A percentile compares a stretch with the other conserved stretches of the same genome.
These are phyloP conservation scores for Didymella pinodella DNA, from an alignment of 2,329 filamentous ascomycete genomes.

Conservation along the genomic window DNA sequence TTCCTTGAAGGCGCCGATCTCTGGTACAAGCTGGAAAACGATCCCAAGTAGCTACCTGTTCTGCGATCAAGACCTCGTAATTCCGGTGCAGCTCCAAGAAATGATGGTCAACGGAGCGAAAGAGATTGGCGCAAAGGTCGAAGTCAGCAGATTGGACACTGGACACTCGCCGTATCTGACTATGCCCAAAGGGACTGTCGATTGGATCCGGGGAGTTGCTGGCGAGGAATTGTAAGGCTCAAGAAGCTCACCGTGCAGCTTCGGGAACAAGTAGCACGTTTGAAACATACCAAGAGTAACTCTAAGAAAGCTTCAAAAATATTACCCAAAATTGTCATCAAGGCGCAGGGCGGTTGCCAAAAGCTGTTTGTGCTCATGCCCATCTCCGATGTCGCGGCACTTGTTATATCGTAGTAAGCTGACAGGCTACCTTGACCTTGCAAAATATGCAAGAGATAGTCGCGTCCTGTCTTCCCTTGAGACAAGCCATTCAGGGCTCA, in stretches of 20 bases:
- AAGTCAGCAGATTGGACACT: constrained; percentile 43
- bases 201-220: constrained; percentile 39
- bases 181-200: constrained; percentile 46
- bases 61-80: constrained; percentile 48
- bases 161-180: constrained; percentile 56
- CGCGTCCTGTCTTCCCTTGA: background rate
- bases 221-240: constrained; percentile 1
- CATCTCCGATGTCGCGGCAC: background rate
- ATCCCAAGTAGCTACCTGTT: constrained; percentile 49
- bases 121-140: constrained; percentile 39
- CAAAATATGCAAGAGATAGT: background rate
- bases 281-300: too few relatives aligned
- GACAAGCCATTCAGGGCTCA: background rate
- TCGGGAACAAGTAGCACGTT: background rate
- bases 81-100: constrained; percentile 45
- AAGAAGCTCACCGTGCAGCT: background rate
- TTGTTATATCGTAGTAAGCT: background rate
- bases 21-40: constrained; percentile 46
- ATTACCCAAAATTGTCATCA: too few relatives aligned
- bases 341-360: background rate
- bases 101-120: constrained; percentile 38
- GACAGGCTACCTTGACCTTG: background rate
- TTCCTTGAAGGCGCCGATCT: constrained; percentile 37
- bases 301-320: too few relatives aligned
- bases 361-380: background rate